Base-by-base conservation (phyloP, 192 early-diverging fungal species). In the Backusella australiensis region DNA sequence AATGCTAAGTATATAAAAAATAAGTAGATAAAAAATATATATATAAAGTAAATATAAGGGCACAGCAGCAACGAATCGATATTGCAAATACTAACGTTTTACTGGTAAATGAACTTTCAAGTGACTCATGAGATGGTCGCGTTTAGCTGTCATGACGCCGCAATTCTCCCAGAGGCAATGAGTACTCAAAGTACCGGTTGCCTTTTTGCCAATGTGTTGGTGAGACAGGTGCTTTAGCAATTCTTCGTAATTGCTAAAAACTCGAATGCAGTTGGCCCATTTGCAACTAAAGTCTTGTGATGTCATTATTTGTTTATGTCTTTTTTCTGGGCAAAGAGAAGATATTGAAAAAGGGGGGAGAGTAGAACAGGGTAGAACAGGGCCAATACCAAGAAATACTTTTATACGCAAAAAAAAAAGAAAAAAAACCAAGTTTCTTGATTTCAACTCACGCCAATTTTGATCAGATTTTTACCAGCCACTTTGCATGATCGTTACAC, bases 1-100 rank as follows among this genome's bases (percentile, higher is more conserved):
- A 67, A 65, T 42, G 73, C 73, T 75, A 67, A 7, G 36, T 38
- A 74, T 63, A 39, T 39, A 39, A 39, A 56, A 74, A 41, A 56
- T 56, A n/a, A 36, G 23, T n/a, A n/a, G n/a, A 39, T 39, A 39
- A 39, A 56, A 74, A 41, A 56, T 56, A n/a, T n/a, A n/a, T n/a
- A n/a, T n/a, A n/a, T n/a, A 36, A 53, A 7, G 8, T 59, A 23
- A 23, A 52, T 29, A 36, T 38, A 56, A n/a, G 4, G 34, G 3
- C 23, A 59, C 26, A 26, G n/a, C 9, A 9, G 0, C 6, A 59
- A 3, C 21, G 26, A 11, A 29, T 59, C 23, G 23, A 26, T 26
- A 59, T 12, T 26, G 3, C 26, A 26, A 12, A 26, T 12, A 59
- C 56, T 59, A 26, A 59, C 56, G 56, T 59, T 59, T 59, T 59